These are phyloP conservation scores for Sporisorium exsertum DNA, from an alignment of 1,284 basidiomycete genomes.

Conservation along the genomic window DNA sequence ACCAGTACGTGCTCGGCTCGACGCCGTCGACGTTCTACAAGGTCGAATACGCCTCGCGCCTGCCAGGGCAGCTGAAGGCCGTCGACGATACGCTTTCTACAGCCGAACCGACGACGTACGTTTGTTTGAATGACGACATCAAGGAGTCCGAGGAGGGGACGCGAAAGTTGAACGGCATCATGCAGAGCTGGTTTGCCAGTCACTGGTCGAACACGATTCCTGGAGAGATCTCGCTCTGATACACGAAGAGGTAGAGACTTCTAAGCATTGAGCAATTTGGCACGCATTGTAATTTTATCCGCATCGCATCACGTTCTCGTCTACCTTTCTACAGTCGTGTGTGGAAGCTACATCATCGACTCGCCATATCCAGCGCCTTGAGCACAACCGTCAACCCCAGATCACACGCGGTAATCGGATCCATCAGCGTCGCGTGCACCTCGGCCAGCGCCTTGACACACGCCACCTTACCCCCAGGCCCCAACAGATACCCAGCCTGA, in stretches of 20 bases:
- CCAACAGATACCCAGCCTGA: conserved; percentile 64
- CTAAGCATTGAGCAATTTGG: neutral
- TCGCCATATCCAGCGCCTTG: conserved; percentile 58
- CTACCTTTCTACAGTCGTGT: neutral
- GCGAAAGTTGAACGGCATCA: conserved; percentile 32
- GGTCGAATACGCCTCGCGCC: conserved; percentile 37
- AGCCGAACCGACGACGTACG: conserved; percentile 23
- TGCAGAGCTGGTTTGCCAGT: conserved; percentile 33
- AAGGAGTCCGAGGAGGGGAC: conserved; percentile 33
- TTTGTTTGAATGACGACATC: conserved; percentile 56
- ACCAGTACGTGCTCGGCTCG: conserved; percentile 38
- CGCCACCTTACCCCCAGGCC: conserved; percentile 62
- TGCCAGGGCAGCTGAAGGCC: conserved; percentile 24
- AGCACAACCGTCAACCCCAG: conserved; percentile 55
- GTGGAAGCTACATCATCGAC: conserved; percentile 20
- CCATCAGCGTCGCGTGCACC: conserved; percentile 59
- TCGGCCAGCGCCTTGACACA: conserved; percentile 60
- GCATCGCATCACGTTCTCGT: neutral
- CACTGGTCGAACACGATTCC: conserved; percentile 29
- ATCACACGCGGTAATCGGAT: conserved; percentile 54
- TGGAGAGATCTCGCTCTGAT: conserved; percentile 12
- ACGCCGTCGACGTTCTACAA: conserved; percentile 48
- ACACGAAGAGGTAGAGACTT: too few relatives aligned
- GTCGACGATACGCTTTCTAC: conserved; percentile 27
- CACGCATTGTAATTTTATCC: conserved; percentile 2